A percentile compares a stretch with the other conserved stretches of the same genome.
Conservation (phyloP, 2,329 filamentous ascomycete species). For the Truncatella angustata region DNA sequence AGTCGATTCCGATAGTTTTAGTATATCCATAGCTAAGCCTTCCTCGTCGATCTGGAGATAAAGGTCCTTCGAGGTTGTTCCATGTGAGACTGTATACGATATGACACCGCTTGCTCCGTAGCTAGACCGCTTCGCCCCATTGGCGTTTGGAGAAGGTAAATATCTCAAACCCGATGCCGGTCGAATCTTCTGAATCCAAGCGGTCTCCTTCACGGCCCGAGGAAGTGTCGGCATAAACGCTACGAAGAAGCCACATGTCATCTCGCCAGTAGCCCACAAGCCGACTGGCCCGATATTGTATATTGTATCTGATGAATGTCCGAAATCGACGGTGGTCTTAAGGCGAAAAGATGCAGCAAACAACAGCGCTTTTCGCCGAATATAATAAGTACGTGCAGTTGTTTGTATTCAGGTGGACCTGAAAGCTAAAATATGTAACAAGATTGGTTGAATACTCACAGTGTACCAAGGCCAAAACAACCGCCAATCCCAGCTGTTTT, state of each 20-base stretch:
- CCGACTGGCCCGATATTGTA: conserved; percentile 36
- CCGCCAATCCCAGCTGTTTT: conserved; percentile 22
- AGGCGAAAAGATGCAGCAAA: conserved; percentile 12
- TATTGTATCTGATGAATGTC: conserved; percentile 25
- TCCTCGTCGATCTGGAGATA: too few species aligned
- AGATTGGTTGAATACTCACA: conserved; percentile 13
- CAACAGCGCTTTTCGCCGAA: not conserved
- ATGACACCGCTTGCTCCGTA: too few species aligned
- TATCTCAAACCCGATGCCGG: too few species aligned
- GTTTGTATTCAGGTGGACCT: too few species aligned
- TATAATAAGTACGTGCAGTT: too few species aligned
- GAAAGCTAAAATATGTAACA: fast-evolving
- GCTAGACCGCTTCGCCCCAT: too few species aligned
- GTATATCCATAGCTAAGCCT: too few species aligned
- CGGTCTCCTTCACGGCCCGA: conserved; percentile 30
- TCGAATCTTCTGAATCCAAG: too few species aligned
- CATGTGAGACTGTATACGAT: too few species aligned
- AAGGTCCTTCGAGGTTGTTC: too few species aligned
- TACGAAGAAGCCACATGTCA: conserved; percentile 44
- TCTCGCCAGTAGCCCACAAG: conserved; percentile 43
- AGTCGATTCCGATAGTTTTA: too few species aligned
- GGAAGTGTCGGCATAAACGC: conserved; percentile 36
- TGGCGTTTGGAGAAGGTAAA: too few species aligned
- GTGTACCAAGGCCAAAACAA: conserved; percentile 24
- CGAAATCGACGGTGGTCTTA: conserved; percentile 7